Conservation (phyloP, 768 basidiomycete genomes). For the Mycena rosella region DNA sequence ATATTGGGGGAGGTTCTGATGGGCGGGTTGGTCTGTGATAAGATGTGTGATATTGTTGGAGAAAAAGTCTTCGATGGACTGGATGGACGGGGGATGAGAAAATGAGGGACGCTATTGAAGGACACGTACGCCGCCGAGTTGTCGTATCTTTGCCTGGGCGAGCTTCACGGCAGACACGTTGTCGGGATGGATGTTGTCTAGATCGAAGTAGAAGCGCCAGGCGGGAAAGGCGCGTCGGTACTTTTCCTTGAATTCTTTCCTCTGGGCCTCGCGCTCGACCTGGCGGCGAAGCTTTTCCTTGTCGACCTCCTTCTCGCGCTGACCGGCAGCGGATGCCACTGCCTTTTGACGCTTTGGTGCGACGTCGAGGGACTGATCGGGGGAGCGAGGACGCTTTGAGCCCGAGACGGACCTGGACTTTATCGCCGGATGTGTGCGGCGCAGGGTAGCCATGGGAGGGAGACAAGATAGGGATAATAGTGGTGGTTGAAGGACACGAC, state of each 20-base stretch:
- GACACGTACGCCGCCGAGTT: constrained; percentile 82
- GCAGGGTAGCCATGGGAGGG: constrained; percentile 59
- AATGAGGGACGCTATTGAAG: constrained; percentile 7
- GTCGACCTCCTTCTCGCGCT: constrained; percentile 48
- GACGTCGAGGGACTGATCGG: constrained; percentile 57
- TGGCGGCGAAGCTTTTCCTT: constrained; percentile 63
- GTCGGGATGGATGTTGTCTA: constrained; percentile 60
- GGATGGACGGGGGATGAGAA: constrained; percentile 22
- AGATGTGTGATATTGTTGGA: constrained; percentile 89
- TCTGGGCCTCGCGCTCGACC: constrained; percentile 65
- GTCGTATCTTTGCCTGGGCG: constrained; percentile 68
- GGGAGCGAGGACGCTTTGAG: constrained; percentile 64
- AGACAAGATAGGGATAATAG: constrained; percentile 38
- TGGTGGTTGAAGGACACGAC: constrained; percentile 19
- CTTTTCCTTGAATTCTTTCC: constrained; percentile 84
- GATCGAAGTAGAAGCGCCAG: constrained; percentile 90
- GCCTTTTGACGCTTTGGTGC: constrained; percentile 62
- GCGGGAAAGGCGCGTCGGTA: constrained; percentile 88
- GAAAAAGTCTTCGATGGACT: constrained; percentile 93
- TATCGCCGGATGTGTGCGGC: constrained; percentile 61
- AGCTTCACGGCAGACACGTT: constrained; percentile 50
- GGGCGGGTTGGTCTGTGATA: constrained; percentile 72
- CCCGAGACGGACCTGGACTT: constrained; percentile 48
- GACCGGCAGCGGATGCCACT: constrained; percentile 35
- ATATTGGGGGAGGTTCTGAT: constrained; percentile 46